Evolutionary conservation across 2,329 filamentous ascomycete species (phyloP).

Genomic region (Capronia americana): DNA sequence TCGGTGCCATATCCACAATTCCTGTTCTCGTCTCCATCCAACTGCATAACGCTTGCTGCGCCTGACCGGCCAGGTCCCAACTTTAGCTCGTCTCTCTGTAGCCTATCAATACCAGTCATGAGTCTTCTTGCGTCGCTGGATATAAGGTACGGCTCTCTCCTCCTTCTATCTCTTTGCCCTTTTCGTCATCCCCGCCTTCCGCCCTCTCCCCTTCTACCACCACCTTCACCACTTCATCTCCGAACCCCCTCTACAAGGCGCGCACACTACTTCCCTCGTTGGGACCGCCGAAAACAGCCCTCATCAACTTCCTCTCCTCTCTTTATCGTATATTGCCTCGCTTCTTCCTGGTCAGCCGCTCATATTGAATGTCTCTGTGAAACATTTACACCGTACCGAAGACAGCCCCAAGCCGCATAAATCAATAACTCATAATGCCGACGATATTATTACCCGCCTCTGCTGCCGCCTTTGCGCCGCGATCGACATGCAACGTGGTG

Average conservation of each 20-base stretch:
- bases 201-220: conserved; percentile 25
- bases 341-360: conserved; percentile 52
- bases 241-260: conserved; percentile 63
- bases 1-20: conserved; percentile 15
- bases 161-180: conserved; percentile 60
- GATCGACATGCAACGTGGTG: conserved; percentile 93
- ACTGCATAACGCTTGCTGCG: conserved; percentile 35
- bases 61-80: conserved; percentile 35
- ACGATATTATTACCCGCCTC: conserved; percentile 92
- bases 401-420: conserved; percentile 4
- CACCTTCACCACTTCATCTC: conserved; percentile 30
- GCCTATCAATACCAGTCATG: conserved; percentile 37
- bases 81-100: conserved; percentile 35
- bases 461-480: conserved; percentile 92
- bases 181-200: conserved; percentile 41
- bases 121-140: conserved; percentile 32
- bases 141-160: conserved; percentile 46
- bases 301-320: conserved; percentile 19
- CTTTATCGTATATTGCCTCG: conserved; percentile 50
- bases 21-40: conserved; percentile 26
- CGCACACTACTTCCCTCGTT: conserved; percentile 65
- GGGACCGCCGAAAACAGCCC: conserved; percentile 56
- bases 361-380: conserved; percentile 40
- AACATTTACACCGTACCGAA: conserved; percentile 2
- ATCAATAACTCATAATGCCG: conserved; percentile 69